Evolutionary conservation across 768 basidiomycete species (phyloP).

Genomic region (Tylopilus subfusipes): DNA sequence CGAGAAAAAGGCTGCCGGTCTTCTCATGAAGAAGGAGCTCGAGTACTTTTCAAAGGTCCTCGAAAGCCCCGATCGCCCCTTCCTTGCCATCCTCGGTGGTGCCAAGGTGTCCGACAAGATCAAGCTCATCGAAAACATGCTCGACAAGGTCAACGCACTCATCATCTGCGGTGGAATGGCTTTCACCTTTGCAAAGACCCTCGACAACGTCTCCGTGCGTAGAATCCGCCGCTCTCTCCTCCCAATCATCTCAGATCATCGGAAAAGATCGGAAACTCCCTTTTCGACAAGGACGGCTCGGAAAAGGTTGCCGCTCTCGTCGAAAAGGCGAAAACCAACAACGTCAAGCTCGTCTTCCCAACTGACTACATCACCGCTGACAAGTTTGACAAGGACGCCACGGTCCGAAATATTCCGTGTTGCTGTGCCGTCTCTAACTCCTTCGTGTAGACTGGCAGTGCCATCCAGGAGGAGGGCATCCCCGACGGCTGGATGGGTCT

Average conservation of each 20-base stretch:
- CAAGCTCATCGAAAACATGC: slow-evolving; percentile 96
- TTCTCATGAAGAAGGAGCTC: slow-evolving; percentile 97
- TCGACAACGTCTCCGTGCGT: slow-evolving; percentile 70
- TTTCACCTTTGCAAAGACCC: slow-evolving; percentile 97
- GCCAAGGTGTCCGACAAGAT: slow-evolving; percentile 99
- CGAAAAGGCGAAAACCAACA: slow-evolving; percentile 88
- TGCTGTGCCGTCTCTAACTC: slow-evolving; percentile 1
- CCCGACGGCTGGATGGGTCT: slow-evolving; percentile 94
- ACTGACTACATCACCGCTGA: slow-evolving; percentile 92
- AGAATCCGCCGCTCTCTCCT: background rate
- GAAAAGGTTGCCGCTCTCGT: slow-evolving; percentile 80
- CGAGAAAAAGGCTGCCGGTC: slow-evolving; percentile 88
- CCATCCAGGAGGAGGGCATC: slow-evolving; percentile 83
- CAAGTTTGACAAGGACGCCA: slow-evolving; percentile 91
- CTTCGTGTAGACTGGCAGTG: slow-evolving; percentile 54
- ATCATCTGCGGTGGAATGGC: slow-evolving; percentile 99
- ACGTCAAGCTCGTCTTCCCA: slow-evolving; percentile 93
- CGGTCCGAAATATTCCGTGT: slow-evolving; percentile 41
- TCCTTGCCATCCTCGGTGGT: slow-evolving; percentile 97
- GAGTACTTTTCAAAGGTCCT: slow-evolving; percentile 98
- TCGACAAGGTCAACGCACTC: slow-evolving; percentile 96
- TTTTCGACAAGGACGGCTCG: slow-evolving; percentile 87
- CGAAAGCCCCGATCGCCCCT: slow-evolving; percentile 90
- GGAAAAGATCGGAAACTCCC: slow-evolving; percentile 80
- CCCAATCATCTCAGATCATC: slow-evolving; percentile 2